Conservation (phyloP, 208 protist genomes). For the Borovskyia barvae region DNA sequence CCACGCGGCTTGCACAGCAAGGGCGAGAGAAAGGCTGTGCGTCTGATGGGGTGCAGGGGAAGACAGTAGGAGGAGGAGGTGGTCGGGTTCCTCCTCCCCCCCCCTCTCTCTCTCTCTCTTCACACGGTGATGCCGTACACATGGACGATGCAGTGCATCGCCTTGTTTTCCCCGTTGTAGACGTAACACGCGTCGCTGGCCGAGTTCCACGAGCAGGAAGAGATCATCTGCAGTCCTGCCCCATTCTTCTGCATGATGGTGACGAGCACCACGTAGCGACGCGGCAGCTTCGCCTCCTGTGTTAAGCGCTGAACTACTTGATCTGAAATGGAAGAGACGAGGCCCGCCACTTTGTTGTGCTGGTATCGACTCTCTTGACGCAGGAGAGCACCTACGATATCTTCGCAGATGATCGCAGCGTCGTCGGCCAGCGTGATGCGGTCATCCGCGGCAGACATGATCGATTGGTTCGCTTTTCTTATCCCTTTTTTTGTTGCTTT, state of each 20-base stretch:
- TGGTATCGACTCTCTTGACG: constrained; percentile 66
- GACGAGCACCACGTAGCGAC: constrained; percentile 89
- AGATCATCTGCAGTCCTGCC: constrained; percentile 79
- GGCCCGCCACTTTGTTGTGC: constrained; percentile 54
- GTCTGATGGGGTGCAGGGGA: neutral
- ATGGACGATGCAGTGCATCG: constrained; percentile 82
- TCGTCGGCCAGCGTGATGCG: constrained; percentile 82
- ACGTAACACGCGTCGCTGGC: constrained; percentile 85
- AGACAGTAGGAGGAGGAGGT: neutral
- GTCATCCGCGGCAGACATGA: constrained; percentile 43
- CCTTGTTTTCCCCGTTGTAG: constrained; percentile 75
- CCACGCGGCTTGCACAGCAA: no score
- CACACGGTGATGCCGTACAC: constrained; percentile 82
- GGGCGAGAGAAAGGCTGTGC: neutral
- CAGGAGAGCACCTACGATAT: constrained; percentile 64
- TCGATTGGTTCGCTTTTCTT: constrained; percentile 9
- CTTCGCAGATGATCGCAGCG: constrained; percentile 69
- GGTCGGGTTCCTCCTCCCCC: neutral
- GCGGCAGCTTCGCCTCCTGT: constrained; percentile 81
- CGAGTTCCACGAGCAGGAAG: constrained; percentile 89
- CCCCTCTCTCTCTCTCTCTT: neutral
- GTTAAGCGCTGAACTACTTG: constrained; percentile 75
- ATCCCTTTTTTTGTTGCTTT: no score
- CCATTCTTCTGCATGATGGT: constrained; percentile 90
- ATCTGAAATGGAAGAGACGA: constrained; percentile 71